phyloP scores from a whole-genome alignment of 1,284 basidiomycete species.

The Leccinum pallidistipes region DNA sequence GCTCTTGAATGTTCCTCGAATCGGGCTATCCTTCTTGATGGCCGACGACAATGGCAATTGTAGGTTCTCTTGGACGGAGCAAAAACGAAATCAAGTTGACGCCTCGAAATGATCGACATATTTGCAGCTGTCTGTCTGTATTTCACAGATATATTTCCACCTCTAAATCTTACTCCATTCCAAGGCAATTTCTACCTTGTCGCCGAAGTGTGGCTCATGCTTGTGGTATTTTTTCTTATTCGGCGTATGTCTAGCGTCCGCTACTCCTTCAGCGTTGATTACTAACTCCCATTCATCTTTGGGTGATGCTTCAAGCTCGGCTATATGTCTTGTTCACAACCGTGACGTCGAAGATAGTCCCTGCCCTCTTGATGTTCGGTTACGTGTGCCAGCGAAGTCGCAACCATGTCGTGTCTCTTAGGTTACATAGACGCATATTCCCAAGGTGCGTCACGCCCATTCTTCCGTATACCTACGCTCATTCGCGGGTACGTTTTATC shows the following conservation, averaged over 20 bases:
- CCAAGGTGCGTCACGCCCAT: neutral
- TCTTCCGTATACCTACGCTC: neutral
- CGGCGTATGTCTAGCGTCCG: neutral
- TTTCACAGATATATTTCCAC: too few species aligned
- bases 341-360: neutral
- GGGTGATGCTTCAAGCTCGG: neutral
- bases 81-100: neutral
- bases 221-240: neutral
- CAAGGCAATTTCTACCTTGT: neutral
- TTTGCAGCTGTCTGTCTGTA: neutral
- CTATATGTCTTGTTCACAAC: neutral
- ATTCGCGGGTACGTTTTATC: neutral
- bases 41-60: neutral
- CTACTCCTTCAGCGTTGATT: neutral
- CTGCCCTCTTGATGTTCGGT: neutral
- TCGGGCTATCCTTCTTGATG: neutral
- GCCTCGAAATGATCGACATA: neutral
- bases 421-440: neutral
- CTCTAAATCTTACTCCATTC: neutral
- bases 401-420: neutral
- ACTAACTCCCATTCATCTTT: neutral
- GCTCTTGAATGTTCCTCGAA: too few species aligned
- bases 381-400: constrained; percentile 1
- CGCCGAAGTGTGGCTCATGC: neutral
- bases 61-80: neutral